These are phyloP conservation scores for Zygotorulaspora florentina DNA, from an alignment of 805 yeast genomes.

Conservation along the genomic window DNA sequence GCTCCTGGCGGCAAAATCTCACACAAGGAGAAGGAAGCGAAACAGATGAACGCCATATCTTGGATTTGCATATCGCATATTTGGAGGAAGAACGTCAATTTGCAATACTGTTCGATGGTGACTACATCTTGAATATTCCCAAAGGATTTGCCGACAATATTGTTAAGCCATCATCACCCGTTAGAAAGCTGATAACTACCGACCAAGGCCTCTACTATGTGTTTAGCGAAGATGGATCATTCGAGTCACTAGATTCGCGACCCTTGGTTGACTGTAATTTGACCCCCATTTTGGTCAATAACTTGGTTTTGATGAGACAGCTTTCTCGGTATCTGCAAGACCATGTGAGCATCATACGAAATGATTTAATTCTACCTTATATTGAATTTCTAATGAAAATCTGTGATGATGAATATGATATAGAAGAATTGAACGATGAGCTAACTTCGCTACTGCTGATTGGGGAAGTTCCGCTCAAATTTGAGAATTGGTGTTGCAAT, in stretches of 20 bases:
- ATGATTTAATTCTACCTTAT: conserved; percentile 23
- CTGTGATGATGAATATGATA: conserved; percentile 18
- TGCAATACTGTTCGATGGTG: conserved; percentile 21
- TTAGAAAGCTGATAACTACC: conserved; percentile 4
- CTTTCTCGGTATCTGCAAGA: conserved; percentile 14
- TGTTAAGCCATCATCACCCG: not conserved
- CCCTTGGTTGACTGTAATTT: conserved; percentile 6
- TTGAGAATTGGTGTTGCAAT: conserved; percentile 51
- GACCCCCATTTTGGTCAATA: conserved; percentile 10
- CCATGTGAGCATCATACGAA: conserved; percentile 18
- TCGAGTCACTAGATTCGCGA: conserved; percentile 7
- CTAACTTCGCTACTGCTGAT: conserved; percentile 22
- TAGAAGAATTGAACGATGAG: conserved; percentile 34
- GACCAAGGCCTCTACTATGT: conserved; percentile 6
- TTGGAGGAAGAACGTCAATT: conserved; percentile 9
- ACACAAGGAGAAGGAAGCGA: conserved; percentile 4
- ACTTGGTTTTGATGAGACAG: conserved; percentile 13
- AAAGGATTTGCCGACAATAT: not conserved
- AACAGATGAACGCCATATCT: not conserved
- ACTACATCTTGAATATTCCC: conserved; percentile 7
- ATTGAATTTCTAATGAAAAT: conserved; percentile 18
- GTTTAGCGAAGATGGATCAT: conserved; percentile 14
- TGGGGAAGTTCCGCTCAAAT: conserved; percentile 9
- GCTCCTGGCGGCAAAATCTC: conserved; percentile 17
- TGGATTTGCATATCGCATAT: conserved; percentile 25